Base-by-base conservation (phyloP, 169 alveolate species). In the Fabrea salina region DNA sequence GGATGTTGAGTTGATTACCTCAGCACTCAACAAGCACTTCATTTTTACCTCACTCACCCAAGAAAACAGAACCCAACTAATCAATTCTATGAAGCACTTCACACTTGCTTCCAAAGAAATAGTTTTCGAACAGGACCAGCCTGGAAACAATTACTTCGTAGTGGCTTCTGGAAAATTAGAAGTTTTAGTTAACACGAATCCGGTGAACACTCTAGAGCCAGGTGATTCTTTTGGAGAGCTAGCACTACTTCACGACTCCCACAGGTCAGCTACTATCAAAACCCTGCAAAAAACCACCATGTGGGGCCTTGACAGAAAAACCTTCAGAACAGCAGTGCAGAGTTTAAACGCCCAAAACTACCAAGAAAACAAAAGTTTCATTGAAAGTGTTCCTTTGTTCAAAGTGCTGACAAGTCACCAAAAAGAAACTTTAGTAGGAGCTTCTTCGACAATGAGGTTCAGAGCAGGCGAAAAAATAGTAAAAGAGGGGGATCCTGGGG, bases 161-260 rank as follows among this genome's bases (percentile, higher is more conserved):
- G 22, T 83, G 13, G 57, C 54, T 37, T 59, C 80, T 49, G 87
- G 85, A 71, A 76, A 66, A 5, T 84, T 91, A 84, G 97, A 91
- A 82, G 99, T 97, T 78, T 76, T 90, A 40, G 95, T 96, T 19
- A 92, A 94, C 77, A 95, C 92, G 4, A 94, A 94, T 75, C 85
- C 85, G 61, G 97, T 95, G 43, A 96, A 96, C 78, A 75, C 86
- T 37, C 80, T 97, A 92, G 86, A 89, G 30, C 85, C 91, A 51
- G 99, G 99, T 1, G 94, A 92, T 32, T 96, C 99, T 5, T 98
- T 98, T 74, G 99, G 99, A 6, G 99, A 98, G 82, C 92, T 98
- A 40, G 99, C 99, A 11, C 91, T 98, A 59, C 95, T 98, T 35
- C 98, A 98, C 80, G 97, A 98, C 83, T 95, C 98, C 13, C 99